phyloP scores from a whole-genome alignment of 2,329 filamentous ascomycete genomes.

The Cladosporium velox region DNA sequence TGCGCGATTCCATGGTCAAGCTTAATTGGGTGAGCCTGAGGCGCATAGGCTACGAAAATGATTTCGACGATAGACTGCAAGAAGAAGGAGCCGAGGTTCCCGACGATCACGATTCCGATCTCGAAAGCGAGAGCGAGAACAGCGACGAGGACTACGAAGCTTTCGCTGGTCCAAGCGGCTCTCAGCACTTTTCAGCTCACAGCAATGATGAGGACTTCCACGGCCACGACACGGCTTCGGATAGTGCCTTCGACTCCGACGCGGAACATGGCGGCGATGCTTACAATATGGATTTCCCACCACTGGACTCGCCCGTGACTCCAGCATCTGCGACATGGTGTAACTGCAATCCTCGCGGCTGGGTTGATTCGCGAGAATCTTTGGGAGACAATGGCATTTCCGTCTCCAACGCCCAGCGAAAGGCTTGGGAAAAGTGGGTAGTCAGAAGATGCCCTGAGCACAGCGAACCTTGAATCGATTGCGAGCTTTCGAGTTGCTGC shows the following conservation, averaged over 20 bases:
- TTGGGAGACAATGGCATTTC: conserved; percentile 52
- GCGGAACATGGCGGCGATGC: conserved; percentile 43
- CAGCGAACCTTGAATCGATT: conserved; percentile 28
- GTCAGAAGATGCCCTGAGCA: conserved; percentile 49
- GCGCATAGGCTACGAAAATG: conserved; percentile 59
- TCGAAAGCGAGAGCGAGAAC: conserved; percentile 35
- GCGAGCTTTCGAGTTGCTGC: not conserved
- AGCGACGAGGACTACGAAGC: conserved; percentile 38
- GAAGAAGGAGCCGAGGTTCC: conserved; percentile 50
- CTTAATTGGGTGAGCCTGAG: conserved; percentile 65
- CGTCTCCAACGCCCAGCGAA: conserved; percentile 53
- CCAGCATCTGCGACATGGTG: conserved; percentile 51
- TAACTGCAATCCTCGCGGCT: conserved; percentile 43
- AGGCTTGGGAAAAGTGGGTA: conserved; percentile 59
- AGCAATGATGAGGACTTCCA: conserved; percentile 26
- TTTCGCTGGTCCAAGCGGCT: conserved; percentile 18
- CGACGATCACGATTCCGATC: conserved; percentile 49
- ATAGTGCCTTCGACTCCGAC: conserved; percentile 35
- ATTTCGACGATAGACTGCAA: conserved; percentile 49
- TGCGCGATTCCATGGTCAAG: conserved; percentile 58
- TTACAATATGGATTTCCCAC: conserved; percentile 49
- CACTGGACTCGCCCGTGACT: conserved; percentile 46
- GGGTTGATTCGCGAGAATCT: conserved; percentile 46
- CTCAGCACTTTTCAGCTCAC: conserved; percentile 10
- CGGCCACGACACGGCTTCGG: conserved; percentile 7